Percentiles rank a stretch among this genome's conserved stretches.
phyloP scores from a whole-genome alignment of 2,329 filamentous ascomycete genomes.

The Alternaria alternata region DNA sequence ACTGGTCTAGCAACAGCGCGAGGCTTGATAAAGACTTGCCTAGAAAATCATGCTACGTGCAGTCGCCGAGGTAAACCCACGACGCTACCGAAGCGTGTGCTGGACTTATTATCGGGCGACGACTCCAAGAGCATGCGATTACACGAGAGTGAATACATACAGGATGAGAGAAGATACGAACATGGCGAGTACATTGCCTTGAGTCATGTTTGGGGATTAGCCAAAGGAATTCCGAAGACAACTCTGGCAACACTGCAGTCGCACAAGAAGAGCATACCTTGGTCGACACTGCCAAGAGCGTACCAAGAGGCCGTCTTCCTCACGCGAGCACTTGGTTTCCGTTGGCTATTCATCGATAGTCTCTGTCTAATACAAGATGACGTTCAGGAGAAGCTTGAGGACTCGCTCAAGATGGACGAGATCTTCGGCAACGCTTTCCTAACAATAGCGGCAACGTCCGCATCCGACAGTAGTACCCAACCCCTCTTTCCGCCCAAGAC shows the following conservation, averaged over 20 bases:
- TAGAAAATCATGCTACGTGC: conserved; percentile 43
- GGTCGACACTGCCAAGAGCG: conserved; percentile 40
- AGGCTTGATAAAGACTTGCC: conserved; percentile 41
- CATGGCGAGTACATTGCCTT: conserved; percentile 45
- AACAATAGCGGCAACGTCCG: conserved; percentile 46
- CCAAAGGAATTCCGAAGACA: conserved; percentile 38
- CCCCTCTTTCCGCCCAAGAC: conserved; percentile 37
- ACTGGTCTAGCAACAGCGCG: conserved; percentile 35
- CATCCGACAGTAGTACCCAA: conserved; percentile 37
- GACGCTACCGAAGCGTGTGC: conserved; percentile 40
- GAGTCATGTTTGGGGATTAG: conserved; percentile 46
- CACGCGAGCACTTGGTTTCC: conserved; percentile 47
- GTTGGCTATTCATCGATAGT: conserved; percentile 49
- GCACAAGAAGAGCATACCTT: conserved; percentile 40
- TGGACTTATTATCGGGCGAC: conserved; percentile 40
- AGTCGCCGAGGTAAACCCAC: conserved; percentile 30
- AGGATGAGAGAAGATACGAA: conserved; percentile 37
- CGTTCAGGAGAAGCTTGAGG: conserved; percentile 34
- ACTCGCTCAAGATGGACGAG: conserved; percentile 38
- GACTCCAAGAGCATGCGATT: conserved; percentile 42
- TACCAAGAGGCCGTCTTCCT: conserved; percentile 48
- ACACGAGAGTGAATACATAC: conserved; percentile 39
- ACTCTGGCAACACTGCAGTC: conserved; percentile 36
- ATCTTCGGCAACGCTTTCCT: conserved; percentile 46
- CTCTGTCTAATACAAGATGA: conserved; percentile 47